These are phyloP conservation scores for Brassica juncea DNA, from an alignment of 345 rosid genomes.

Conservation along the genomic window DNA sequence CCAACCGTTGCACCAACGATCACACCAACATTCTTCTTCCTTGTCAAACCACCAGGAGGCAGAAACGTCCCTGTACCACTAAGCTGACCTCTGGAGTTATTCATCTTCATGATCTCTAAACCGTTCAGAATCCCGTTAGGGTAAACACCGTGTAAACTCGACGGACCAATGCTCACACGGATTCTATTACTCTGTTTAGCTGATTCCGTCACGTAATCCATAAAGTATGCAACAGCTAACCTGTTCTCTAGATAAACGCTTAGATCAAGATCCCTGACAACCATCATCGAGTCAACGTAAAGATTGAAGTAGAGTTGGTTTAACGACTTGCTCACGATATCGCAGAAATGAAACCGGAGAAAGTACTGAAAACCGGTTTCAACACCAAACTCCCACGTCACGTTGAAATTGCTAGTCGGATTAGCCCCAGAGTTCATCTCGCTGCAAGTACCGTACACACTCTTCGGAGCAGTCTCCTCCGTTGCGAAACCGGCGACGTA, in stretches of 20 bases:
- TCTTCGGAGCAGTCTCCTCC: slow-evolving; percentile 55
- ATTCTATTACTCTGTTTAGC: slow-evolving; percentile 42
- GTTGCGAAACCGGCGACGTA: slow-evolving; percentile 57
- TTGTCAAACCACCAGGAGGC: slow-evolving; percentile 26
- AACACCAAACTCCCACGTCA: slow-evolving; percentile 75
- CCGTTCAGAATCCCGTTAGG: slow-evolving; percentile 73
- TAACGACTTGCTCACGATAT: slow-evolving; percentile 53
- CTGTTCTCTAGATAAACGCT: slow-evolving; percentile 25
- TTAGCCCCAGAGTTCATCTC: slow-evolving; percentile 55
- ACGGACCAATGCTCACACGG: slow-evolving; percentile 61
- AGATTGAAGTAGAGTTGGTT: slow-evolving; percentile 75
- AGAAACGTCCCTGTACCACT: slow-evolving; percentile 19
- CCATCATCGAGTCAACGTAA: slow-evolving; percentile 57
- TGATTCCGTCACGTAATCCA: slow-evolving; percentile 54
- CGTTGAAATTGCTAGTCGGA: slow-evolving; percentile 66
- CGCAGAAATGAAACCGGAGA: slow-evolving; percentile 86
- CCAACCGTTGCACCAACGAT: slow-evolving; percentile 53
- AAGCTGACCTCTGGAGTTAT: slow-evolving; percentile 57
- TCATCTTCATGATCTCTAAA: slow-evolving; percentile 78
- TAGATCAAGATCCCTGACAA: slow-evolving; percentile 53
- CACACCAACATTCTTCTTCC: slow-evolving; percentile 47
- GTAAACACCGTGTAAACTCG: slow-evolving; percentile 21
- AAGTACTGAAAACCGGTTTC: slow-evolving; percentile 70
- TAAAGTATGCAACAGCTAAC: slow-evolving; percentile 53
- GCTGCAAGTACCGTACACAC: slow-evolving; percentile 71